Base-by-base conservation (phyloP, 2,329 filamentous ascomycete genomes). In the Penicillium sp. region DNA sequence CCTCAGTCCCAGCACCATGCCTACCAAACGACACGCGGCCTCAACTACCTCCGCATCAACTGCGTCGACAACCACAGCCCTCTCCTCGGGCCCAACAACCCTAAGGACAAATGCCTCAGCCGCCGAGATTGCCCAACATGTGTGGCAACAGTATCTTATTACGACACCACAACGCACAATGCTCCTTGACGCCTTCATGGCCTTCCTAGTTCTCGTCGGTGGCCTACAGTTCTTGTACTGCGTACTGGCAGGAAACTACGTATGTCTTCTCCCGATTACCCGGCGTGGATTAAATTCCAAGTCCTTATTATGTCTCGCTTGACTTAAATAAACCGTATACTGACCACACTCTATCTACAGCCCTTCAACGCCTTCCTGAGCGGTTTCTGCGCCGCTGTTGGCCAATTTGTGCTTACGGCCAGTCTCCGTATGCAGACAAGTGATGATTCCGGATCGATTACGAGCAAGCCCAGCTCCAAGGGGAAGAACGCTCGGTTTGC, bases 331-430 rank as follows among this genome's bases (percentile, higher is more conserved):
- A 14, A 3, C 3, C 4, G 4, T 27, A 34, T 11, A 5, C 31
- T 34, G 31, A 34, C 16, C 14, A 16, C 8, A 11, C 16, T 32
- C 14, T 8, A 34, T 34, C 31, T 27, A 39, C 64, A 97, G 91
- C 93, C 93, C 8, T 98, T 98, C 78, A 98, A 98, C 69, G 93
- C 94, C 55, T 98, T 98, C 76, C 82, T 98, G 26, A 88, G 90
- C 26, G 94, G 93, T 39, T 98, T 98, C 76, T 84, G 82, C 51
- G 89, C 91, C 13, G 93, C 91, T 1, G 91, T 98, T 54, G 93
- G 93, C 52, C 93, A 98, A 69, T 98, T 98, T 69, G 93, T 98
- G 53, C 81, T 98, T 59, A 96, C 93, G 41, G 88, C 89, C 77
- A 84, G 64, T 74, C 75, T 98, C 60, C 84, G 93, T 54, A 95